Evolutionary conservation across 495 filamentous ascomycete species (phyloP).

Genomic region (Aspergillus affinis): DNA sequence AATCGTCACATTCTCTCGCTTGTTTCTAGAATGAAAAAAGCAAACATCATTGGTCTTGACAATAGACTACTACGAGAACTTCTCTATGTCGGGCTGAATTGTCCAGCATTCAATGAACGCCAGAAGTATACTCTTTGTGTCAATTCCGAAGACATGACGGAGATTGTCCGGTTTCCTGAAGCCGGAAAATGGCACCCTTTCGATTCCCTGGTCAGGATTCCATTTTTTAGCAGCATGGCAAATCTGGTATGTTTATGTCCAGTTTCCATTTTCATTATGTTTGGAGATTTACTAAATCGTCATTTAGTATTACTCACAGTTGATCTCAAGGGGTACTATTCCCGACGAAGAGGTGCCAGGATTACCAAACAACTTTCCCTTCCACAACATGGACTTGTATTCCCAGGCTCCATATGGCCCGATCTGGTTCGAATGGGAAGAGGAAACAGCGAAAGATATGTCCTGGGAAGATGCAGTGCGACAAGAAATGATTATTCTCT

Average conservation of each 20-base stretch:
- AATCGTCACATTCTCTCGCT: slow-evolving; percentile 49
- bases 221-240: slow-evolving; percentile 26
- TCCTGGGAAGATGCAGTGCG: slow-evolving; percentile 26
- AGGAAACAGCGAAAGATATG: slow-evolving; percentile 10
- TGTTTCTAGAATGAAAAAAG: slow-evolving; percentile 33
- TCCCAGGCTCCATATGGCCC: slow-evolving; percentile 26
- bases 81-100: slow-evolving; percentile 56
- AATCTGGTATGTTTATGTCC: neutral
- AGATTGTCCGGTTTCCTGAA: slow-evolving; percentile 20
- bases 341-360: slow-evolving; percentile 10
- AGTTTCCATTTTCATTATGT: neutral
- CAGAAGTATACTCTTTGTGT: slow-evolving; percentile 44
- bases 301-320: slow-evolving; percentile 29
- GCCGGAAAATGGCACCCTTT: slow-evolving; percentile 38
- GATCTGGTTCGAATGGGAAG: slow-evolving; percentile 34
- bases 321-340: slow-evolving; percentile 27
- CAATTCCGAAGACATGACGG: slow-evolving; percentile 19
- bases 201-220: slow-evolving; percentile 33
- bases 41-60: slow-evolving; percentile 47
- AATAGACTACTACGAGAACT: slow-evolving; percentile 55
- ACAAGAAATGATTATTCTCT: slow-evolving; percentile 22
- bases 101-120: slow-evolving; percentile 62
- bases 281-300: slow-evolving; percentile 2
- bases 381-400: slow-evolving; percentile 11
- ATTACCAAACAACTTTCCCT: slow-evolving; percentile 21